Conservation (phyloP, 768 basidiomycete genomes). For the Lactarius evosmus region DNA sequence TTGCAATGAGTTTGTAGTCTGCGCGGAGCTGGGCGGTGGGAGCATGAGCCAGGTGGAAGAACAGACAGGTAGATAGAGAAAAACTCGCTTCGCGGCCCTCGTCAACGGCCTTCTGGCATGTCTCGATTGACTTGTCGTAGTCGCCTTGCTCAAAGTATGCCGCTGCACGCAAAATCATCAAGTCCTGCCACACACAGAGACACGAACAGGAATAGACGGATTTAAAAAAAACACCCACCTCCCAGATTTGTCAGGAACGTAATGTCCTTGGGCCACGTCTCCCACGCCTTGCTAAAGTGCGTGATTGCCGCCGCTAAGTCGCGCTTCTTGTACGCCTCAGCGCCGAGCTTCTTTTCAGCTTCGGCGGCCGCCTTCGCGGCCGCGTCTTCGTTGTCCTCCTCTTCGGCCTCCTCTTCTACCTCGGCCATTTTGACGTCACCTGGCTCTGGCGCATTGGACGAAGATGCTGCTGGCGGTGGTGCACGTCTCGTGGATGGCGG, state of each 20-base stretch:
- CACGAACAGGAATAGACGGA: background rate
- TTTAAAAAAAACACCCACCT: slow-evolving; percentile 43
- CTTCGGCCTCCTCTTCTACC: slow-evolving; percentile 37
- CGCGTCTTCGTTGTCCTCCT: slow-evolving; percentile 61
- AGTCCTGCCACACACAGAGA: slow-evolving; percentile 16
- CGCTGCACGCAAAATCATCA: slow-evolving; percentile 45
- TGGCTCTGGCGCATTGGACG: slow-evolving; percentile 29
- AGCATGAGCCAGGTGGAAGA: slow-evolving; percentile 8
- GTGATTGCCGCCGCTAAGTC: slow-evolving; percentile 74
- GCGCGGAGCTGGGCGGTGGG: slow-evolving; percentile 58
- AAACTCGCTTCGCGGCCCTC: slow-evolving; percentile 74
- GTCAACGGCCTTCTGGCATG: slow-evolving; percentile 94
- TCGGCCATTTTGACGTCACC: slow-evolving; percentile 66
- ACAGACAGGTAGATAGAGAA: background rate
- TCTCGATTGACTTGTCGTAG: slow-evolving; percentile 86
- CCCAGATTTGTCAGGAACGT: slow-evolving; percentile 90
- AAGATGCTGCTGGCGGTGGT: slow-evolving; percentile 35
- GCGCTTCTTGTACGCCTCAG: slow-evolving; percentile 81
- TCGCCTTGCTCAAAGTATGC: slow-evolving; percentile 93
- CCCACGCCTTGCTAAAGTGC: slow-evolving; percentile 87
- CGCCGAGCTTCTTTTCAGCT: slow-evolving; percentile 74
- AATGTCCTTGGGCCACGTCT: slow-evolving; percentile 87
- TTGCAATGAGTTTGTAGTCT: slow-evolving; percentile 94
- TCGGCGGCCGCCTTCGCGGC: slow-evolving; percentile 75
- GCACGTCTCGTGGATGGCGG: slow-evolving; percentile 38